Evolutionary conservation across 495 filamentous ascomycete genomes (phyloP), one percentile per base, ranked within the genome.

Genomic region (Entonaema liquescens): DNA sequence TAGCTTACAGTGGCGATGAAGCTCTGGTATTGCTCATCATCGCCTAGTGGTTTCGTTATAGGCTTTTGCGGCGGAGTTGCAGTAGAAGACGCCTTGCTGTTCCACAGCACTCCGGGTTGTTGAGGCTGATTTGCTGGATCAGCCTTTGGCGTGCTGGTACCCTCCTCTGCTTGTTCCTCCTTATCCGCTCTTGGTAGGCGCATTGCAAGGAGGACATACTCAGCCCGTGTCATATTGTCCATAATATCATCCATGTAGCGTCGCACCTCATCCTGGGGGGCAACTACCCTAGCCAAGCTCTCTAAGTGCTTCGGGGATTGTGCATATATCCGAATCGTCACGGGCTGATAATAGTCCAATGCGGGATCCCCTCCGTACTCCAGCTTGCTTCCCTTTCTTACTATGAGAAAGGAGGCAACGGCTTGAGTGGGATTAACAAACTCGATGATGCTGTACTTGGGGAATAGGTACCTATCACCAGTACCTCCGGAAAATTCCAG

Each of bases 401-500:
- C 88, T 40, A 92, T 83, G 28, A 92, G 79, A 75, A 92, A 93
- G 1, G 88, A 90, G 29, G 87, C 88, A 61, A 87, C 82, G 19
- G 88, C 83, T 65, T 87, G 81, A 60, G 63, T 49, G 64, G 67
- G 21, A 63, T 71, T 12, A 79, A 83, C 23, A 83, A 84, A 92
- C 75, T 99, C 94, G 7, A 98, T 79, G 49, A 98, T 91, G 62
- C 90, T 90, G 74, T 93, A 86, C 76, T 92, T 93, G 0, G 95
- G 95, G 74, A 99, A 95, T 19, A 94, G 77, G 75, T 93, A 98
- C 19, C 94, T 89, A 75, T 98, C 95, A 9, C 93, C 93, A 8
- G 88, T 90, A 31, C 90, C 88, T 55, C 90, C 89, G 2, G 88
- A 84, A 71, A 97, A 97, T 75, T 97, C 95, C 59, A 99, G 92